A percentile compares a stretch with the other conserved stretches of the same genome.
phyloP scores from a whole-genome alignment of 1,284 basidiomycete genomes.

The Fomitopsis schrenkii region DNA sequence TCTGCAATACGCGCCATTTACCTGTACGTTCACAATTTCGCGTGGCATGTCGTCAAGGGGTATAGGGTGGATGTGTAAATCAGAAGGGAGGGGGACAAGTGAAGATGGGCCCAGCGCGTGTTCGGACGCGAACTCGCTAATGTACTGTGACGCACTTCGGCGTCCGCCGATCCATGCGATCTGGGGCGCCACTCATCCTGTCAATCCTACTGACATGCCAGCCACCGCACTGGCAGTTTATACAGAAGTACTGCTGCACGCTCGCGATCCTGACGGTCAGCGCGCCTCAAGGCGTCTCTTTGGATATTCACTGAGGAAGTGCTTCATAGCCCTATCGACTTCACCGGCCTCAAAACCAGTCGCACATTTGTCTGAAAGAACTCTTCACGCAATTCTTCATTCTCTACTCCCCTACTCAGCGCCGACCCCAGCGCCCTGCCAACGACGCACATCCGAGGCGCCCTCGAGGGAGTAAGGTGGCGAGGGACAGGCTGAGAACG shows the following conservation, averaged over 20 bases:
- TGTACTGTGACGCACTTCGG: neutral
- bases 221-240: too few relatives aligned
- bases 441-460: constrained; percentile 47
- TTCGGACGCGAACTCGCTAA: neutral
- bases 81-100: neutral
- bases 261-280: constrained; percentile 81
- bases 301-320: neutral
- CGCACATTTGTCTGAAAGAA: constrained; percentile 65
- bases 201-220: too few relatives aligned
- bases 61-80: neutral
- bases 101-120: neutral
- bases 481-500: constrained; percentile 61
- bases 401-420: constrained; percentile 53
- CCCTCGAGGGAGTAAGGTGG: constrained; percentile 70
- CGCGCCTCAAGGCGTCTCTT: neutral
- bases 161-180: neutral
- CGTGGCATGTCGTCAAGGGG: constrained; percentile 31
- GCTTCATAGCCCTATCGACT: constrained; percentile 78
- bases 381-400: constrained; percentile 68
- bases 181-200: too few relatives aligned
- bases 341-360: constrained; percentile 67
- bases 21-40: constrained; percentile 68
- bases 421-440: constrained; percentile 34
- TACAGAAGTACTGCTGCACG: constrained; percentile 55
- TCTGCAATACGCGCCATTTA: constrained; percentile 18